Conservation (phyloP, 148 eudicot species). For the Hydrangea macrophylla region DNA sequence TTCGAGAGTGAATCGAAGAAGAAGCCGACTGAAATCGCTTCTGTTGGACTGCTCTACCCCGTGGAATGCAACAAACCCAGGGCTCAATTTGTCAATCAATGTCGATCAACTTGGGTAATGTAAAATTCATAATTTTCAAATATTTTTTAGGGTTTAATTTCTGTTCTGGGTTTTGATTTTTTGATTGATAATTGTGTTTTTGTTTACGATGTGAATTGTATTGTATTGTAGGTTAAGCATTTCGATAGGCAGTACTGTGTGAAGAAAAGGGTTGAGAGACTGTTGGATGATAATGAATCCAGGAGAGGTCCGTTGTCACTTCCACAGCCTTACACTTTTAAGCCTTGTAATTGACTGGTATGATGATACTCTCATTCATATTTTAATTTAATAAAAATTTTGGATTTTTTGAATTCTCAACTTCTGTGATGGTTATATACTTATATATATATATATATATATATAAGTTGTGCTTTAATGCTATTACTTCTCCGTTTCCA, state of each 20-base stretch:
- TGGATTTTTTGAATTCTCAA: neutral
- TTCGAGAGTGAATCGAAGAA: constrained; percentile 62
- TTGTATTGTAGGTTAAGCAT: constrained; percentile 65
- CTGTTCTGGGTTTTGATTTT: constrained; percentile 1
- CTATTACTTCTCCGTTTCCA: neutral
- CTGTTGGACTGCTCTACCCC: constrained; percentile 78
- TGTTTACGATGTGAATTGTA: neutral
- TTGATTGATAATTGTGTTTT: neutral
- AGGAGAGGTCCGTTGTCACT: constrained; percentile 1
- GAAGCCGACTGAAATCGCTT: constrained; percentile 56
- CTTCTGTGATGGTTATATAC: neutral
- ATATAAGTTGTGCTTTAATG: neutral
- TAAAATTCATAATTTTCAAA: constrained; percentile 13
- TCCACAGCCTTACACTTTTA: constrained; percentile 2
- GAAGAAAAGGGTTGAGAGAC: constrained; percentile 67
- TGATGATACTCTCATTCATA: neutral
- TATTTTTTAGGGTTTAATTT: neutral
- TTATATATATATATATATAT: too few species aligned
- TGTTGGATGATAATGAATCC: constrained; percentile 51
- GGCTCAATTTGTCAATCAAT: constrained; percentile 50
- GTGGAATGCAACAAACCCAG: constrained; percentile 66
- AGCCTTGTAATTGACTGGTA: neutral
- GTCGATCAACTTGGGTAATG: constrained; percentile 79
- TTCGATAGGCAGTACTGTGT: constrained; percentile 71
- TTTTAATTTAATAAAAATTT: neutral